phyloP scores from a whole-genome alignment of 148 eudicot species.

The Simmondsia chinensis region DNA sequence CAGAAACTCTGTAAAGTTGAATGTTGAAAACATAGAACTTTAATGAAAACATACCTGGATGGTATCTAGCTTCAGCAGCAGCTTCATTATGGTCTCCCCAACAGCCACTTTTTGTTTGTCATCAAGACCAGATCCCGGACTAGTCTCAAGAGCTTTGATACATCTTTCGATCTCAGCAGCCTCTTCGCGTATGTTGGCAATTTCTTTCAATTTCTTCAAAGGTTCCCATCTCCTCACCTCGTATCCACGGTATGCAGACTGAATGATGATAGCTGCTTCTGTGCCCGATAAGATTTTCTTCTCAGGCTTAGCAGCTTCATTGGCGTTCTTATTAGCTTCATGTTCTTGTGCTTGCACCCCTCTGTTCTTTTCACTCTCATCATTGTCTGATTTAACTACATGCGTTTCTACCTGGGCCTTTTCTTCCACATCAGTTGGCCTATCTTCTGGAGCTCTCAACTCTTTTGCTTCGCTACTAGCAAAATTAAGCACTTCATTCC shows the following conservation, averaged over 20 bases:
- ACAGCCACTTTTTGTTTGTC: slow-evolving; percentile 30
- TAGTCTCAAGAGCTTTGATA: slow-evolving; percentile 37
- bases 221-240: slow-evolving; percentile 56
- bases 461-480: background rate
- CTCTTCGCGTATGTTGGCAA: slow-evolving; percentile 33
- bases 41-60: slow-evolving; percentile 42
- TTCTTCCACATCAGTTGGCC: background rate
- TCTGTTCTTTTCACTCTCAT: background rate
- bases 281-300: slow-evolving; percentile 29
- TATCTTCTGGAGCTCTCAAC: background rate
- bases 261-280: slow-evolving; percentile 59
- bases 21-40: background rate
- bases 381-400: background rate
- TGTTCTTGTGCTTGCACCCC: background rate
- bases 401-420: slow-evolving; percentile 2
- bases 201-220: slow-evolving; percentile 58
- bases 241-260: slow-evolving; percentile 66
- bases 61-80: slow-evolving; percentile 62
- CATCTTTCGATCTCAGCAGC: slow-evolving; percentile 17
- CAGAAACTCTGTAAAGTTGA: background rate
- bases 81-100: slow-evolving; percentile 59
- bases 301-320: slow-evolving; percentile 1
- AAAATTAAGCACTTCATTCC: background rate
- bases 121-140: slow-evolving; percentile 2
- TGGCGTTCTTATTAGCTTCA: slow-evolving; percentile 3